Percentiles rank a stretch among this genome's conserved stretches.
These are phyloP conservation scores for Viola odorata DNA, from an alignment of 345 rosid genomes.

Conservation along the genomic window DNA sequence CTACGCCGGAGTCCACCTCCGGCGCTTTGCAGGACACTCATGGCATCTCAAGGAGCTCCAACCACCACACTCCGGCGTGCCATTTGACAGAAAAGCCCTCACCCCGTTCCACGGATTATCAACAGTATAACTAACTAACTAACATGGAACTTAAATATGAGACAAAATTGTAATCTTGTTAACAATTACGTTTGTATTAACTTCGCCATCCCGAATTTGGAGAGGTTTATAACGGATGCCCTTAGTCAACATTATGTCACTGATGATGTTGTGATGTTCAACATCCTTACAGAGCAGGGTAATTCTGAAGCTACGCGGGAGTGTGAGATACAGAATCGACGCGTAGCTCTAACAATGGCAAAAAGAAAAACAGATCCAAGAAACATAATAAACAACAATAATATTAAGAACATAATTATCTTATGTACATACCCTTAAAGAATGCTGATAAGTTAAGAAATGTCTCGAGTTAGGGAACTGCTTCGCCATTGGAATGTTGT, in stretches of 20 bases:
- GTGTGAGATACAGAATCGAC: constrained; percentile 67
- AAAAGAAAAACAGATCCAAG: not conserved
- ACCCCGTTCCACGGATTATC: too few species aligned
- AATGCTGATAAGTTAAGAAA: constrained; percentile 60
- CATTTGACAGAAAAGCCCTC: too few species aligned
- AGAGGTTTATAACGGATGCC: constrained; percentile 44
- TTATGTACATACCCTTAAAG: constrained; percentile 45
- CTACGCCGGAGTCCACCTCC: too few species aligned
- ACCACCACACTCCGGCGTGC: too few species aligned
- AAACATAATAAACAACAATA: not conserved
- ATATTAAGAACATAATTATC: not conserved
- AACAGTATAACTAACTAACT: too few species aligned
- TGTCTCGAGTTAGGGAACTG: constrained; percentile 51
- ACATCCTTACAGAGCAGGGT: constrained; percentile 50
- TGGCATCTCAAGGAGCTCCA: too few species aligned
- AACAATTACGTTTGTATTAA: constrained; percentile 32
- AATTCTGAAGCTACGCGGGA: constrained; percentile 52
- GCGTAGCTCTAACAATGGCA: constrained; percentile 51
- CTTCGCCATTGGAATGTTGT: constrained; percentile 53
- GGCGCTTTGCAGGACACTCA: too few species aligned
- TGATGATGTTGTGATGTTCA: constrained; percentile 46
- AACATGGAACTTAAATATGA: not conserved
- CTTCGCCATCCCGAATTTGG: constrained; percentile 20
- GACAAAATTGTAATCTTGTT: not conserved
- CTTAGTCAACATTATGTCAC: constrained; percentile 54